Percentiles rank a stretch among this genome's conserved stretches.
phyloP scores from a whole-genome alignment of 164 flowering plant genomes.

The Tinospora cordifolia region DNA sequence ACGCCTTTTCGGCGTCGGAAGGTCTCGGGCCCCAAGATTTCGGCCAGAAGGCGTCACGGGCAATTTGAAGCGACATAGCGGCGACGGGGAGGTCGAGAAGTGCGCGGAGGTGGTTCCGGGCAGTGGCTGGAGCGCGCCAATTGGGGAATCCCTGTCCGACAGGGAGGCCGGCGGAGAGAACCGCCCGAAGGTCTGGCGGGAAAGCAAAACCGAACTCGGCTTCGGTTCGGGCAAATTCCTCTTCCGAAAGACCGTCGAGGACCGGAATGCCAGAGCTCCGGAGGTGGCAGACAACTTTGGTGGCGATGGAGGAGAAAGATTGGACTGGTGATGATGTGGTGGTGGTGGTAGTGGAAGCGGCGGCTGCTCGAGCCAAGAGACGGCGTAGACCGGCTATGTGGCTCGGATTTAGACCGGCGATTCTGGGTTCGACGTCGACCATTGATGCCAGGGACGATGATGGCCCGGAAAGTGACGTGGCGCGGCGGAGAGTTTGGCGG shows the following conservation, averaged over 20 bases:
- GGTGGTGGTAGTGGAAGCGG: slow-evolving; percentile 34
- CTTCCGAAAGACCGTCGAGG: slow-evolving; percentile 53
- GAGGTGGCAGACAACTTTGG: slow-evolving; percentile 44
- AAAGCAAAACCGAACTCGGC: slow-evolving; percentile 73
- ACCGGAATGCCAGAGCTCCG: slow-evolving; percentile 41
- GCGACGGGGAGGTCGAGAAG: slow-evolving; percentile 64
- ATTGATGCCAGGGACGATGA: slow-evolving; percentile 5
- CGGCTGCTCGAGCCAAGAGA: slow-evolving; percentile 68
- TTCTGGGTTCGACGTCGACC: slow-evolving; percentile 80
- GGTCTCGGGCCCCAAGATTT: slow-evolving; percentile 78
- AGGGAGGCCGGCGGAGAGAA: slow-evolving; percentile 62
- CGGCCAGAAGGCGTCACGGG: slow-evolving; percentile 56
- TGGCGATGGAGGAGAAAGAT: slow-evolving; percentile 55
- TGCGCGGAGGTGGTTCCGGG: slow-evolving; percentile 49
- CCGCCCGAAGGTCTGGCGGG: slow-evolving; percentile 72
- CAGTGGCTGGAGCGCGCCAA: slow-evolving; percentile 48
- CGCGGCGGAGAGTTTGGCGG: neutral
- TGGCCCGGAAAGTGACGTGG: neutral
- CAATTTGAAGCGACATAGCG: slow-evolving; percentile 58
- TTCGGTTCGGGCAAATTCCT: slow-evolving; percentile 64
- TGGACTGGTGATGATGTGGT: slow-evolving; percentile 42
- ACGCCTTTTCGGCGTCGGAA: slow-evolving; percentile 56
- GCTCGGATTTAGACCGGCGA: slow-evolving; percentile 60
- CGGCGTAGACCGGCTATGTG: slow-evolving; percentile 81
- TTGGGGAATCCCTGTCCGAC: slow-evolving; percentile 73